phyloP scores from a whole-genome alignment of 345 rosid species.

The Atalantia buxifolia region DNA sequence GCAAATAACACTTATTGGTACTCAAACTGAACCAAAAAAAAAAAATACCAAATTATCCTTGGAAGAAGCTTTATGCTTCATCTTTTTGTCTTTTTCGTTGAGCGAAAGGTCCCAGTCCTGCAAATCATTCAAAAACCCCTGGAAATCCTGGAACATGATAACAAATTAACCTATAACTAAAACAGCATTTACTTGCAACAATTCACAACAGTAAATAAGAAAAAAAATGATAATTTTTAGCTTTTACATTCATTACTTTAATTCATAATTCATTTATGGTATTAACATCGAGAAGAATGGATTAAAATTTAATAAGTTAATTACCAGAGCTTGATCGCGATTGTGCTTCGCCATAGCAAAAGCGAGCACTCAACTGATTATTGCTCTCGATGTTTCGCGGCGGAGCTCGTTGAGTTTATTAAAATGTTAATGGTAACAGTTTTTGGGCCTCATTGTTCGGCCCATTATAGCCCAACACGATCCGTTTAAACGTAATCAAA shows the following conservation, averaged over 20 bases:
- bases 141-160: conserved; percentile 58
- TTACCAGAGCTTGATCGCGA: conserved; percentile 64
- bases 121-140: conserved; percentile 90
- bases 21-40: not conserved
- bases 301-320: not conserved
- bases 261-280: not conserved
- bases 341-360: conserved; percentile 44
- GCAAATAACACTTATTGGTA: not conserved
- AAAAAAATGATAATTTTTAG: not conserved
- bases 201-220: not conserved
- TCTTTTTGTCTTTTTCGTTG: conserved; percentile 63
- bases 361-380: not conserved
- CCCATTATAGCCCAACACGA: not conserved
- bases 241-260: not conserved
- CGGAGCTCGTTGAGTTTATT: not conserved
- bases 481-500: not conserved
- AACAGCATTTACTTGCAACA: not conserved
- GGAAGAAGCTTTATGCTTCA: conserved; percentile 40
- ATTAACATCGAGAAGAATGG: not conserved
- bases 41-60: conserved; percentile 34
- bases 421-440: too few relatives aligned
- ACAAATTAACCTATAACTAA: not conserved
- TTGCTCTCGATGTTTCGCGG: conserved; percentile 13
- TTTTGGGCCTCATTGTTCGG: not conserved
- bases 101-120: conserved; percentile 86